Conservation (phyloP, 202 grass and related monocot species). For the Schoenoplectus tabernaemontani region DNA sequence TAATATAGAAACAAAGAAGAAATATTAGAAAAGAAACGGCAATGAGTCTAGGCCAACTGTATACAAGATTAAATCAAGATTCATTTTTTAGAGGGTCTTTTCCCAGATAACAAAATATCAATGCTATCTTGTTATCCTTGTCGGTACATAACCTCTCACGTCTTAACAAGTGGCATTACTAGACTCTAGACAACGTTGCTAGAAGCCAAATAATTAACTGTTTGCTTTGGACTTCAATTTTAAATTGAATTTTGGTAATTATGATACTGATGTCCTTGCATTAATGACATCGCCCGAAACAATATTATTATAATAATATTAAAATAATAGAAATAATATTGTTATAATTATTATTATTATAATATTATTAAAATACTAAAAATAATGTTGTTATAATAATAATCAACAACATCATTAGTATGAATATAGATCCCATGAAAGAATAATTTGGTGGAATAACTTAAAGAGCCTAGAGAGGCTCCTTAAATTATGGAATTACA, state of each 20-base stretch:
- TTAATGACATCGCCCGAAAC: neutral
- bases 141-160: neutral
- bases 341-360: too few species aligned
- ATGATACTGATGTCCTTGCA: neutral
- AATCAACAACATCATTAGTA: too few species aligned
- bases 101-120: neutral
- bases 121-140: neutral
- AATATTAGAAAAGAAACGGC: neutral
- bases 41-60: neutral
- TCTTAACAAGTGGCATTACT: neutral
- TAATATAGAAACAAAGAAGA: too few species aligned
- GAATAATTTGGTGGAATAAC: too few species aligned
- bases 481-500: too few species aligned
- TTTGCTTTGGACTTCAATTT: neutral
- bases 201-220: slow-evolving; percentile 9
- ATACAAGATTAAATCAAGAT: neutral
- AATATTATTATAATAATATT: too few species aligned
- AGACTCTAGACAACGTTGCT: neutral
- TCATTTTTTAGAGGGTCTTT: neutral
- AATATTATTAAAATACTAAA: too few species aligned
- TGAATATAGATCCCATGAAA: too few species aligned
- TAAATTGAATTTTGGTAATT: too few species aligned
- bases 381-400: too few species aligned
- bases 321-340: too few species aligned
- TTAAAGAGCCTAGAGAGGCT: too few species aligned